Evolutionary conservation across 257 asterid species (phyloP).

Genomic region (Parsonsia alboflavescens): DNA sequence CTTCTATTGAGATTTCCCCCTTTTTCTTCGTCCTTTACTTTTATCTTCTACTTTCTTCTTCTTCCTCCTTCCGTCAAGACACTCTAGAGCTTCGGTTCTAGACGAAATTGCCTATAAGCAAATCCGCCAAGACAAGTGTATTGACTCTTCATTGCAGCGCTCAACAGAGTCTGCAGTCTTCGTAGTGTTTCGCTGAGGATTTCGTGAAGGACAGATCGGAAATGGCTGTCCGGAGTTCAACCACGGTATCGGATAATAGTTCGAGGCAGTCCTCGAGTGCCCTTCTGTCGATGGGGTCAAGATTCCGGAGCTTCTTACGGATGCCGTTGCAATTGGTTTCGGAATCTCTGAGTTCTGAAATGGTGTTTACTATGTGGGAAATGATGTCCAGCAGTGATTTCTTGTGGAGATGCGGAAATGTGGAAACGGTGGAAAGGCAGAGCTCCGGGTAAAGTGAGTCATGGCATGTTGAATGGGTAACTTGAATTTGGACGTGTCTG

Average conservation of each 20-base stretch:
- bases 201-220: constrained; percentile 33
- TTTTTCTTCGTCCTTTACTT: no score
- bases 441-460: constrained; percentile 67
- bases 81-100: no score
- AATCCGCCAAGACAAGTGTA: constrained; percentile 91
- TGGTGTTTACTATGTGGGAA: constrained; percentile 55
- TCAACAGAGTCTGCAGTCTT: constrained; percentile 69
- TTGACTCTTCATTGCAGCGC: constrained; percentile 94
- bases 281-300: constrained; percentile 47
- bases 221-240: constrained; percentile 37
- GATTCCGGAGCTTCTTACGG: constrained; percentile 42
- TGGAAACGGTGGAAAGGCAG: constrained; percentile 62
- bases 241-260: constrained; percentile 51
- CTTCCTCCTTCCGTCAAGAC: no score
- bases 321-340: constrained; percentile 48
- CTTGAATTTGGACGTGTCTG: constrained; percentile 46
- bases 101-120: constrained; percentile 53
- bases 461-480: constrained; percentile 52
- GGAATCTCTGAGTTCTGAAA: constrained; percentile 49
- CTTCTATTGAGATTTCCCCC: no score
- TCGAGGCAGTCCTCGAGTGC: constrained; percentile 84
- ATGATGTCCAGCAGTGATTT: constrained; percentile 67
- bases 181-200: constrained; percentile 36
- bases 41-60: no score
- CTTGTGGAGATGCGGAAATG: constrained; percentile 52